A percentile compares a stretch with the other conserved stretches of the same genome.
These are phyloP conservation scores for Populus hybrid DNA, from an alignment of 441 rosid species.

Conservation along the genomic window DNA sequence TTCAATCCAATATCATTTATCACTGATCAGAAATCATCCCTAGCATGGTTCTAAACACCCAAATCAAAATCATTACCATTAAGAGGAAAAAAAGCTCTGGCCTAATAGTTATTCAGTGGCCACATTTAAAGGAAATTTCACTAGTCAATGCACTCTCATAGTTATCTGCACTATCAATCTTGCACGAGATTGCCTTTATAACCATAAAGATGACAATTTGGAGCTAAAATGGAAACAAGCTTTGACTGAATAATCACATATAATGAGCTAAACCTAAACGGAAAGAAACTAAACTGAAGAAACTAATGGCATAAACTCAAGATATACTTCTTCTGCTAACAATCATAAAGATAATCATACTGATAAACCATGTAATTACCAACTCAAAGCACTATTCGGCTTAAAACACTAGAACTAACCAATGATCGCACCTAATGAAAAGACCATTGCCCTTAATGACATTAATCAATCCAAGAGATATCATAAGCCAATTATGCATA, in stretches of 20 bases:
- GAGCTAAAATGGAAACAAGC: conserved; percentile 6
- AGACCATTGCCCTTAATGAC: neutral
- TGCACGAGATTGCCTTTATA: neutral
- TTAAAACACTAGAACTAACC: neutral
- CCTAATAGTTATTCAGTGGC: neutral
- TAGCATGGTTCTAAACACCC: neutral
- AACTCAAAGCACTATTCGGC: neutral
- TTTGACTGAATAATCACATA: neutral
- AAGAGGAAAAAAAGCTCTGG: neutral
- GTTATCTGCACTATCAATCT: neutral
- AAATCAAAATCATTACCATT: neutral
- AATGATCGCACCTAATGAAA: neutral
- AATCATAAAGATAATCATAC: neutral
- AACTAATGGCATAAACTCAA: neutral
- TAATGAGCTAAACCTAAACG: neutral
- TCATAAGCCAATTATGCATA: neutral
- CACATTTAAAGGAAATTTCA: neutral
- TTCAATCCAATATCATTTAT: neutral
- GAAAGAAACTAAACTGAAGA: neutral
- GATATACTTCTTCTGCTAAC: neutral
- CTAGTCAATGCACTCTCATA: neutral
- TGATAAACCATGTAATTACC: neutral
- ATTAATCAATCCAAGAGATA: neutral
- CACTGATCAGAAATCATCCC: neutral
- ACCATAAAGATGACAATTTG: neutral